Base-by-base conservation (phyloP, 495 filamentous ascomycete species). In the Baudoinia panamericana region DNA sequence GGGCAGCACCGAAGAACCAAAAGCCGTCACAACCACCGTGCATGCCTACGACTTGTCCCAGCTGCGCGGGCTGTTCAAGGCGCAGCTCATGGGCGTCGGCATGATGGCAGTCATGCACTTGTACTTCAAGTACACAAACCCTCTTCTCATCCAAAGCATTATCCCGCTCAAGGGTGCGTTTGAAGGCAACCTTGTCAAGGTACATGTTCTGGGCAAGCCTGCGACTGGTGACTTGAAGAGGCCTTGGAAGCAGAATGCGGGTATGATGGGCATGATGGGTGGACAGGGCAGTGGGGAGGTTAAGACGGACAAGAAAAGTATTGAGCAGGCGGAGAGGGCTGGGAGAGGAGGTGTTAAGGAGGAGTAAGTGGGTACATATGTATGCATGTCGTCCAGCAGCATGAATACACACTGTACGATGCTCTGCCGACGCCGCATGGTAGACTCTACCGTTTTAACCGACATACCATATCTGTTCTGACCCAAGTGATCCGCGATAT, bases 71-170 rank as follows among this genome's bases (percentile, higher is more conserved):
- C 67, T 83, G 51, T 80, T 81, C 65, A 86, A 85, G 67, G 70
- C 77, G 50, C 86, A 94, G 61, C 64, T 93, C 48, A 94, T 93
- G 80, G 90, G 90, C 36, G 69, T 97, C 35, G 84, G 73, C 54
- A 96, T 97, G 90, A 96, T 96, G 90, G 74, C 63, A 46, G 78
- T 94, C 56, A 96, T 97, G 90, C 90, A 95, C 68, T 46, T 95
- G 51, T 96, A 96, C 76, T 78, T 97, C 69, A 83, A 93, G 64
- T 96, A 94, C 80, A 94, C 87, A 67, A 97, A 95, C 76, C 90
- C 90, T 24, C 82, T 97, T 26, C 66, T 96, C 57, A 92, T 97
- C 71, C 90, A 97, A 74, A 86, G 80, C 56, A 93, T 97, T 71
- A 88, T 97, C 59, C 90, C 90, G 22, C 70, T 96, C 58, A 97